These are phyloP conservation scores for Hibiscus syriacus DNA, from an alignment of 345 rosid genomes.

Conservation along the genomic window DNA sequence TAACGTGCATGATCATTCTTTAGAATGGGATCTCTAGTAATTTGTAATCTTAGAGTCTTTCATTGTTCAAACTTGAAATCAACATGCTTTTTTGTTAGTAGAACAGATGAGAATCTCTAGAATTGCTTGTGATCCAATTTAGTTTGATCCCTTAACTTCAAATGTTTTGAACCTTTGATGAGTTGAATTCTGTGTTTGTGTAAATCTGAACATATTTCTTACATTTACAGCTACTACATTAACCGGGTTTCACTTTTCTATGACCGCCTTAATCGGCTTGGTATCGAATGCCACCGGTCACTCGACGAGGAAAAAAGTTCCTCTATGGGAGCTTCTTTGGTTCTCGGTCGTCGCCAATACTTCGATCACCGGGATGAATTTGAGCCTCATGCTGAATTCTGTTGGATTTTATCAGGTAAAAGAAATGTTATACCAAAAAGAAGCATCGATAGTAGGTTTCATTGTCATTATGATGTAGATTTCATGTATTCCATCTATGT, in stretches of 20 bases:
- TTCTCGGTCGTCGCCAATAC: slow-evolving; percentile 18
- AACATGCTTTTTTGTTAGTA: too few species aligned
- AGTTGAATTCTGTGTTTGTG: too few species aligned
- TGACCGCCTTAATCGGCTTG: slow-evolving; percentile 14
- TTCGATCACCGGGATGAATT: slow-evolving; percentile 16
- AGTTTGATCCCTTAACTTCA: neutral
- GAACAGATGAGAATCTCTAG: too few species aligned
- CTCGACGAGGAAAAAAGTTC: slow-evolving; percentile 6
- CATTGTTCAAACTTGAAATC: too few species aligned
- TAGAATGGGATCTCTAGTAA: neutral
- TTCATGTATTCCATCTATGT: neutral
- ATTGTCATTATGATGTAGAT: too few species aligned
- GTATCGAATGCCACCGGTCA: slow-evolving; percentile 14
- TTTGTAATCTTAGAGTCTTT: too few species aligned
- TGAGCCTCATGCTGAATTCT: slow-evolving; percentile 18
- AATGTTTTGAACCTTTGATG: neutral
- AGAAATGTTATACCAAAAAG: neutral
- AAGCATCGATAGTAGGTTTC: neutral
- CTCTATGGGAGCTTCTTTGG: slow-evolving; percentile 18
- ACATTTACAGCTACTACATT: slow-evolving; percentile 13
- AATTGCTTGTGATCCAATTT: too few species aligned
- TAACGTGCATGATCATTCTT: neutral
- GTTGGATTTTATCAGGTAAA: slow-evolving; percentile 19
- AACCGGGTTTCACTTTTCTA: slow-evolving; percentile 14
- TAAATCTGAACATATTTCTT: neutral